A percentile compares a stretch with the other conserved stretches of the same genome.
phyloP scores from a whole-genome alignment of 257 asterid genomes.

The Plectranthus barbatus region DNA sequence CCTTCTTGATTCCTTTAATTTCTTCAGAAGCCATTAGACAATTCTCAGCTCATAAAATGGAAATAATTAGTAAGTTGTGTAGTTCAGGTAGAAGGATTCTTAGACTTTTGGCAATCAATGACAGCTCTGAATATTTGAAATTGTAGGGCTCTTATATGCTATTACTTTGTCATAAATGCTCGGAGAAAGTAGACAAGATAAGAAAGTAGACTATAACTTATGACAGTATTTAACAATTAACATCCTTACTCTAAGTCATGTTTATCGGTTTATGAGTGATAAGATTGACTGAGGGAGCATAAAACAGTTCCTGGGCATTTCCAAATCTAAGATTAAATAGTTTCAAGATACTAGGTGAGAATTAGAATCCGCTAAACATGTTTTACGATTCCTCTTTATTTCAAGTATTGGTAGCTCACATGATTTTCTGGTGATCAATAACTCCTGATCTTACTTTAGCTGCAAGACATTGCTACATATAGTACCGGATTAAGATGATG shows the following conservation, averaged over 20 bases:
- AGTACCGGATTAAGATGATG: conserved; percentile 15
- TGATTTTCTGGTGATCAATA: conserved; percentile 5
- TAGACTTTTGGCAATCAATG: not conserved
- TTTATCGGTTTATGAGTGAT: too few relatives aligned
- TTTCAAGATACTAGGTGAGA: too few relatives aligned
- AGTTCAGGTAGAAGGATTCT: not conserved
- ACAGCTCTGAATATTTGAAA: not conserved
- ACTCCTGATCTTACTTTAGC: conserved; percentile 7
- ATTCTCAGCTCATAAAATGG: not conserved
- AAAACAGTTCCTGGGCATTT: too few relatives aligned
- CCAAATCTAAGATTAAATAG: too few relatives aligned
- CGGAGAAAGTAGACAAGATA: too few relatives aligned
- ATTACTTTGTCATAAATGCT: too few relatives aligned
- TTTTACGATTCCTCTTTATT: not conserved
- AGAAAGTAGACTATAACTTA: too few relatives aligned
- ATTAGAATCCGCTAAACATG: too few relatives aligned
- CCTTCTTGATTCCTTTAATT: not conserved
- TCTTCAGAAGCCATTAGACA: not conserved
- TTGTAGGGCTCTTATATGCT: too few relatives aligned
- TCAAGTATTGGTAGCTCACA: not conserved
- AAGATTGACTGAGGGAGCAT: too few relatives aligned
- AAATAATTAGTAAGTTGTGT: not conserved
- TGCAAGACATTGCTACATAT: conserved; percentile 16
- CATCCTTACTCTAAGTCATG: too few relatives aligned
- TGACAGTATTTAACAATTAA: too few relatives aligned